A percentile compares a stretch with the other conserved stretches of the same genome.
These are phyloP conservation scores for Penicillium sp. DNA, from an alignment of 2,329 filamentous ascomycete species.

Conservation along the genomic window DNA sequence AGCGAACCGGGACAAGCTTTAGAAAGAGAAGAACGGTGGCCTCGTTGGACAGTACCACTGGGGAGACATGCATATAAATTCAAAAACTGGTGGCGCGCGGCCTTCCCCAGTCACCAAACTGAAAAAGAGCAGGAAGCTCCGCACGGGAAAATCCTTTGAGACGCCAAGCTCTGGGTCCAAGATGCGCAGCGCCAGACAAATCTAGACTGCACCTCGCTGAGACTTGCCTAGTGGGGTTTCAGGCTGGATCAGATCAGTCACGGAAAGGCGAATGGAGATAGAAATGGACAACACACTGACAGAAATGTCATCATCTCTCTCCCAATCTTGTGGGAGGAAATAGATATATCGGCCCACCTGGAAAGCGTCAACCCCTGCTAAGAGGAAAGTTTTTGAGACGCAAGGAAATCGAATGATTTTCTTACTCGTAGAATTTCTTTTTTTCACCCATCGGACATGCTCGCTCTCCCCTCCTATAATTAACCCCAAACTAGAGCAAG, in stretches of 20 bases:
- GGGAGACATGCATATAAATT: not conserved
- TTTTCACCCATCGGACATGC: not conserved
- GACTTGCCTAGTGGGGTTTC: conserved; percentile 17
- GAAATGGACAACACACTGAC: not conserved
- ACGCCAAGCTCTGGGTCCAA: conserved; percentile 22
- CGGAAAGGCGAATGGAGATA: conserved; percentile 11
- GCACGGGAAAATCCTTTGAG: conserved; percentile 4
- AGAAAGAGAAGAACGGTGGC: not conserved
- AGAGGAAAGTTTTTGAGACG: not conserved
- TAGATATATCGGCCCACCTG: not conserved
- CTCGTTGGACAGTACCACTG: not conserved
- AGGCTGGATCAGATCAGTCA: not conserved
- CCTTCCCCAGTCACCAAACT: not conserved
- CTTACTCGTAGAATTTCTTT: conserved; percentile 8
- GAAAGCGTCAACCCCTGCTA: not conserved
- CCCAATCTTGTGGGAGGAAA: not conserved
- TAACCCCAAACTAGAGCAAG: conserved; percentile 11
- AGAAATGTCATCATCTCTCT: not conserved
- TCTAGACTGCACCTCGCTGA: conserved; percentile 14
- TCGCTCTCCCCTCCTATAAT: conserved; percentile 2
- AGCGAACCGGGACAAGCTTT: not conserved
- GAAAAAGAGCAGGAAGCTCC: conserved; percentile 10
- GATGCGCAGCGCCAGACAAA: conserved; percentile 19
- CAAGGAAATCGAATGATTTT: not conserved
- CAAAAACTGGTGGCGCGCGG: not conserved